Evolutionary conservation across 2,329 filamentous ascomycete species (phyloP).

Genomic region (Neopestalotiopsis clavispora): DNA sequence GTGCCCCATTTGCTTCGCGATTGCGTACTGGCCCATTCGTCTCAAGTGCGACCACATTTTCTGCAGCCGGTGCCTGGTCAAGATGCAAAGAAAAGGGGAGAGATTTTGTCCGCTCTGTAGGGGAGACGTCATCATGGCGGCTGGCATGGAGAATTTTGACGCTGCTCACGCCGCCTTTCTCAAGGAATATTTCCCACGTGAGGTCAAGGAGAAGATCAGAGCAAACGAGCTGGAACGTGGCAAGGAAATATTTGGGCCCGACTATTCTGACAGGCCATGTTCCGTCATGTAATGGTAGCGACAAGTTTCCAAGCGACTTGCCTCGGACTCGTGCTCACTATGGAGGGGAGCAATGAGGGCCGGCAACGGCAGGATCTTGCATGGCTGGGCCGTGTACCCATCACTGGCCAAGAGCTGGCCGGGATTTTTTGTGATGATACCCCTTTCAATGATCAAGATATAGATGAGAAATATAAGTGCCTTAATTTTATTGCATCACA

Average conservation of each 20-base stretch:
- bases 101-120: conserved; percentile 78
- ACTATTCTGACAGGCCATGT: conserved; percentile 65
- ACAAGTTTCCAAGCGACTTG: not conserved
- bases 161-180: conserved; percentile 70
- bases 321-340: too few relatives aligned
- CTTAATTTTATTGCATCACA: not conserved
- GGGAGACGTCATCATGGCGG: conserved; percentile 70
- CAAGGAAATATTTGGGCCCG: conserved; percentile 72
- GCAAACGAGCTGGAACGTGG: conserved; percentile 79
- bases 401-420: not conserved
- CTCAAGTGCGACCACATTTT: conserved; percentile 78
- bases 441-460: not conserved
- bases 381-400: not conserved
- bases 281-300: conserved; percentile 57
- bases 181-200: conserved; percentile 75
- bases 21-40: conserved; percentile 83
- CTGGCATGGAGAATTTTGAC: conserved; percentile 75
- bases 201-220: conserved; percentile 69
- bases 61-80: conserved; percentile 82
- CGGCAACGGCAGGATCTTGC: not conserved
- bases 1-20: conserved; percentile 79
- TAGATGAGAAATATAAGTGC: not conserved
- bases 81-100: conserved; percentile 74
- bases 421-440: not conserved
- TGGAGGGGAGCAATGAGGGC: too few relatives aligned